These are phyloP conservation scores for Rhodotorula sphaerocarpa DNA, from an alignment of 768 basidiomycete species.

Conservation along the genomic window DNA sequence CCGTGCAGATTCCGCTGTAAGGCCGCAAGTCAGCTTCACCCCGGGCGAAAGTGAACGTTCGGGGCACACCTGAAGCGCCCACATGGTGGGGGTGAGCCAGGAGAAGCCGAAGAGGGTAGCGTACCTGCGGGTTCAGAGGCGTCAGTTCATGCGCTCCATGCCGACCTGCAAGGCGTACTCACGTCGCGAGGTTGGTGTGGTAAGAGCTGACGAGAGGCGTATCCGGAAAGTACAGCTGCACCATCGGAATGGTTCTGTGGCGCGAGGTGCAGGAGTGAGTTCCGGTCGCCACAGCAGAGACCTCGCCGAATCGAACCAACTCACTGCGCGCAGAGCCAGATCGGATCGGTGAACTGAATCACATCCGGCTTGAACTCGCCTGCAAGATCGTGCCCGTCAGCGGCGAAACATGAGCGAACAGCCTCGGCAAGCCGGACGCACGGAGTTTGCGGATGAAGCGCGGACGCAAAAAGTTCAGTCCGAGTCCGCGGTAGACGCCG, in stretches of 20 bases:
- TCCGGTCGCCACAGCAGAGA: fast-evolving
- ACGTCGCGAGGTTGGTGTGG: constrained; percentile 44
- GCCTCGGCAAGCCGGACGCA: background rate
- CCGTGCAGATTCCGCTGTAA: constrained; percentile 20
- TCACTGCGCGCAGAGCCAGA: constrained; percentile 49
- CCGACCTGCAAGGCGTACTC: background rate
- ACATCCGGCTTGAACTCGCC: constrained; percentile 45
- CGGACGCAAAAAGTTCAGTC: constrained; percentile 48
- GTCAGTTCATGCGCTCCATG: background rate
- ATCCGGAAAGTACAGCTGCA: constrained; percentile 26
- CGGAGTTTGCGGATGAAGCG: constrained; percentile 42
- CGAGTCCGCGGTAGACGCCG: constrained; percentile 44
- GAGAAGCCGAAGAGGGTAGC: constrained; percentile 46
- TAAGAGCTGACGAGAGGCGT: constrained; percentile 45
- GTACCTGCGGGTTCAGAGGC: constrained; percentile 38
- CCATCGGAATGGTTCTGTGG: constrained; percentile 14
- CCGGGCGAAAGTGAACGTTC: constrained; percentile 41
- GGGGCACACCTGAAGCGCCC: constrained; percentile 39
- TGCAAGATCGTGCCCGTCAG: background rate
- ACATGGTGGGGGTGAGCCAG: constrained; percentile 47
- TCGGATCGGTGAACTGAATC: constrained; percentile 49
- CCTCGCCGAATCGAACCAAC: too few relatives aligned
- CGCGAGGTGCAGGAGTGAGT: background rate
- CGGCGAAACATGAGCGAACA: background rate
- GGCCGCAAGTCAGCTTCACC: background rate